Base-by-base conservation (phyloP, 2,329 filamentous ascomycete genomes). In the Ampelomyces quisqualis region DNA sequence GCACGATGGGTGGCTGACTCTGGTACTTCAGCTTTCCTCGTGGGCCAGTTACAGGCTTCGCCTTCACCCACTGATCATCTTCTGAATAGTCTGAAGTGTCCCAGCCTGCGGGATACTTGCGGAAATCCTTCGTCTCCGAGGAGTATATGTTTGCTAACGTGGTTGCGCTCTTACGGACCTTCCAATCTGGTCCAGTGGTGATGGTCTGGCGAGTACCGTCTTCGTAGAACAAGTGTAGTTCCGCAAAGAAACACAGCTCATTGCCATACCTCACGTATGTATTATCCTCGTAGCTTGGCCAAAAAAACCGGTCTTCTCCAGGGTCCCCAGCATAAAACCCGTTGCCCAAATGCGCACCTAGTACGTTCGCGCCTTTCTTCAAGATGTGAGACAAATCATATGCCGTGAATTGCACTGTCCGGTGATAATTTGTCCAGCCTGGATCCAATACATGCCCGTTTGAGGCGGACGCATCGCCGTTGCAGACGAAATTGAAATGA, bases 321-420 rank as follows among this genome's bases (percentile, higher is more conserved):
- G 71, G 64, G 22, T 71, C 68, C 2, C 72, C 72, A 6, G 71
- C 71, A 28, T 73, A 74, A 49, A 74, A 75, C 0, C 72, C 72
- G 21, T 75, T 74, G 2, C 51, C 53, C 1, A 74, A 47, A 38
- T 71, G 66, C 5, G 67, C 67, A 4, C 63, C 68, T 7, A 71
- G 40, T 1, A 64, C 65, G 24, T 71, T 70, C 8, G 62, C 57
- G 0, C 65, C 67, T 8, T 46, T 29, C 0, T 20, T 45, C 1
- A 73, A 39, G 8, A 62, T 57, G 2, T 51, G 31, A 4, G 71
- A 71, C 5, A 74, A 49, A 40, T 75, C 72, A 44, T 74, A 73
- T 2, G 63, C 68, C 1, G 72, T 70, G 31, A 70, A 74, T 7
- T 73, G 71, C 1, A 71, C 67, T 3, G 64, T 70, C 31, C 59